Percentiles rank a stretch among this genome's conserved stretches.
phyloP scores from a whole-genome alignment of 2,329 filamentous ascomycete genomes.

The Phaeophleospora eucalypticola region DNA sequence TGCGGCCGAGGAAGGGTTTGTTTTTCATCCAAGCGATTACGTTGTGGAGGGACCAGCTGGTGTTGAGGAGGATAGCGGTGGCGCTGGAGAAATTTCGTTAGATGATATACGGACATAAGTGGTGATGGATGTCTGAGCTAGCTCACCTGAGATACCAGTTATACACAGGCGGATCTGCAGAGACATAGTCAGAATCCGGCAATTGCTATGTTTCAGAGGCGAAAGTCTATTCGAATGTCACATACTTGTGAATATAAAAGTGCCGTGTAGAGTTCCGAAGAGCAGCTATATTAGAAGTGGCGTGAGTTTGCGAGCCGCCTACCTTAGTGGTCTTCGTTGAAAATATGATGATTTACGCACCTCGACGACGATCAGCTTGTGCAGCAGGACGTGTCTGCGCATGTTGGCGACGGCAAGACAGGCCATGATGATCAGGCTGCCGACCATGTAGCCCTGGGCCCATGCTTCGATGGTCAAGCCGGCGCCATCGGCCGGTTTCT shows the following conservation, averaged over 20 bases:
- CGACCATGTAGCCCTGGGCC: slow-evolving; percentile 33
- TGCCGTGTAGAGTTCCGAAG: slow-evolving; percentile 49
- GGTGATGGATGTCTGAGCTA: not conserved
- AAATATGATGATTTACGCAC: slow-evolving; percentile 26
- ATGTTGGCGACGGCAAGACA: slow-evolving; percentile 49
- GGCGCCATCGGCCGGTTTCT: slow-evolving; percentile 23
- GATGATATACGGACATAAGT: not conserved
- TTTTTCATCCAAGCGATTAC: slow-evolving; percentile 66
- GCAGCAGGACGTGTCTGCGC: slow-evolving; percentile 44
- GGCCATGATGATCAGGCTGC: slow-evolving; percentile 45
- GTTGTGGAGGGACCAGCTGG: slow-evolving; percentile 60
- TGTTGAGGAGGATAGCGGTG: slow-evolving; percentile 57
- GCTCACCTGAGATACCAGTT: slow-evolving; percentile 55
- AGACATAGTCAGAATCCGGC: slow-evolving; percentile 7
- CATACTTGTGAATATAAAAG: slow-evolving; percentile 53
- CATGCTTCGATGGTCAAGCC: slow-evolving; percentile 31
- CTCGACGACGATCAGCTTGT: slow-evolving; percentile 50
- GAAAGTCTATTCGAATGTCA: slow-evolving; percentile 6
- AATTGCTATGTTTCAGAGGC: slow-evolving; percentile 5
- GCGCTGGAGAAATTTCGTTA: slow-evolving; percentile 35
- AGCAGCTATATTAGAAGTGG: slow-evolving; percentile 18
- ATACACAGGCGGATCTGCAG: slow-evolving; percentile 46
- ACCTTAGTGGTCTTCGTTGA: not conserved
- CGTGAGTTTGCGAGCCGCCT: not conserved
- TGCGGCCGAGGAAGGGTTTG: slow-evolving; percentile 48